These are phyloP conservation scores for Pulveroboletus sp. DNA, from an alignment of 768 basidiomycete species.

Conservation along the genomic window DNA sequence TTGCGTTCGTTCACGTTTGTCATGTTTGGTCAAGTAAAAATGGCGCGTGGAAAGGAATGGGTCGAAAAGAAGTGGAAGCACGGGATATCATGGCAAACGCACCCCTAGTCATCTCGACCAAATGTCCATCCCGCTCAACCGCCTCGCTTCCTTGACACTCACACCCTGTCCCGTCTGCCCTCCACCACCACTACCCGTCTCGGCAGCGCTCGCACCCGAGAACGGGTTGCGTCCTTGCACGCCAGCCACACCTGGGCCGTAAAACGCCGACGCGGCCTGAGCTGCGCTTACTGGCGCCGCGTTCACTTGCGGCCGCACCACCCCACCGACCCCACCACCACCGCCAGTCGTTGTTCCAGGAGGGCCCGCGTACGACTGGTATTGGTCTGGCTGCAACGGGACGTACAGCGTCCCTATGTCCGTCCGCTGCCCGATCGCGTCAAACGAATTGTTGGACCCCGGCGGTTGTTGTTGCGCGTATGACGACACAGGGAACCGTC, in stretches of 20 bases:
- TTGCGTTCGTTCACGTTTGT: too few species aligned
- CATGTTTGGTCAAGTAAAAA: too few species aligned
- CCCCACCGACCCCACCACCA: slow-evolving; percentile 21
- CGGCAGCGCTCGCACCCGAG: slow-evolving; percentile 32
- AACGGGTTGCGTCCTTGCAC: slow-evolving; percentile 40
- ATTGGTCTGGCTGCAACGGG: slow-evolving; percentile 83
- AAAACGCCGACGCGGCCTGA: slow-evolving; percentile 54
- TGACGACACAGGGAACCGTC: slow-evolving; percentile 61
- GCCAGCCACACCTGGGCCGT: slow-evolving; percentile 57
- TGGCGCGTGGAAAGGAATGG: too few species aligned
- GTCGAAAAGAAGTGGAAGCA: too few species aligned
- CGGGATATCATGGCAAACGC: too few species aligned
- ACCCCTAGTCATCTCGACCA: too few species aligned
- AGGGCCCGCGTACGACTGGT: slow-evolving; percentile 52
- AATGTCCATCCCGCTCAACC: too few species aligned
- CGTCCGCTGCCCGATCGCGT: slow-evolving; percentile 56
- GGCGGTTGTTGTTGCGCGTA: slow-evolving; percentile 43
- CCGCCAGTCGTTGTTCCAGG: slow-evolving; percentile 28
- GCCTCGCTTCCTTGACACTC: too few species aligned
- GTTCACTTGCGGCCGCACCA: slow-evolving; percentile 41
- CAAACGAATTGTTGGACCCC: slow-evolving; percentile 44
- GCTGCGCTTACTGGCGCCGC: slow-evolving; percentile 1
- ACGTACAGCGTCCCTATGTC: slow-evolving; percentile 71
- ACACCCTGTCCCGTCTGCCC: too few species aligned
- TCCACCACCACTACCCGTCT: too few species aligned